Evolutionary conservation across 768 basidiomycete genomes (phyloP).

Genomic region (Lactarius pseudohatsudake): DNA sequence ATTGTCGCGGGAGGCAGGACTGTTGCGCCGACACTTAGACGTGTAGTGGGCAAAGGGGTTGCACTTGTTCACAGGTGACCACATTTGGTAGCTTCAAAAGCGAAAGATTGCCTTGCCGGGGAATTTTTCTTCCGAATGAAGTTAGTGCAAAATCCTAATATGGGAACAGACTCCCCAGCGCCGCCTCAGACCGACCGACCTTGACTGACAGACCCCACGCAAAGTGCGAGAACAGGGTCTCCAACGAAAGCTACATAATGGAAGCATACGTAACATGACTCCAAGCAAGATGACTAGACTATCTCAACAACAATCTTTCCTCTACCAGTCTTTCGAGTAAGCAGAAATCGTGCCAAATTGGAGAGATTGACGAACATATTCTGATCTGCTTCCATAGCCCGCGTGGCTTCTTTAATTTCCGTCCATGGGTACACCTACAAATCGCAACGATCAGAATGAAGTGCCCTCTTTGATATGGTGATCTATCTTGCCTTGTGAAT

Average conservation of each 20-base stretch:
- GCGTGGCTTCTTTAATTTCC: conserved; percentile 75
- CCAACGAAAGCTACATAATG: background rate
- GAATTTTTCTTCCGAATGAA: background rate
- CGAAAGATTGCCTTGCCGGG: background rate
- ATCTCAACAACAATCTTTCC: conserved; percentile 35
- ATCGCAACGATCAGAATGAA: conserved; percentile 10
- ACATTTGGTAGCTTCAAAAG: background rate
- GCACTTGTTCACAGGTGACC: background rate
- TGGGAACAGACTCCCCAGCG: background rate
- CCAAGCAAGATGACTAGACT: conserved; percentile 8
- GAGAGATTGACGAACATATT: conserved; percentile 41
- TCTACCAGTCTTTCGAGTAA: conserved; percentile 5
- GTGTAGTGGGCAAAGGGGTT: background rate
- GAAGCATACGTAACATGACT: background rate
- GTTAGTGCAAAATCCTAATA: conserved; percentile 3
- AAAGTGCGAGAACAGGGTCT: background rate
- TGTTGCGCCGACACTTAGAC: background rate
- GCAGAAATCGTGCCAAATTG: background rate
- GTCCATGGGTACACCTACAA: conserved; percentile 75
- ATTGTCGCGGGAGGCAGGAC: conserved; percentile 10
- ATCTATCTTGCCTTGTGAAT: conserved; percentile 65
- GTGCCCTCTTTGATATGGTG: background rate
- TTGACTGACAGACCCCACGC: background rate
- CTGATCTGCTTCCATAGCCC: conserved; percentile 79
- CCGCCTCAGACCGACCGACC: background rate